Conservation (phyloP, 768 basidiomycete species). For the Dacryopinax primogenitus region DNA sequence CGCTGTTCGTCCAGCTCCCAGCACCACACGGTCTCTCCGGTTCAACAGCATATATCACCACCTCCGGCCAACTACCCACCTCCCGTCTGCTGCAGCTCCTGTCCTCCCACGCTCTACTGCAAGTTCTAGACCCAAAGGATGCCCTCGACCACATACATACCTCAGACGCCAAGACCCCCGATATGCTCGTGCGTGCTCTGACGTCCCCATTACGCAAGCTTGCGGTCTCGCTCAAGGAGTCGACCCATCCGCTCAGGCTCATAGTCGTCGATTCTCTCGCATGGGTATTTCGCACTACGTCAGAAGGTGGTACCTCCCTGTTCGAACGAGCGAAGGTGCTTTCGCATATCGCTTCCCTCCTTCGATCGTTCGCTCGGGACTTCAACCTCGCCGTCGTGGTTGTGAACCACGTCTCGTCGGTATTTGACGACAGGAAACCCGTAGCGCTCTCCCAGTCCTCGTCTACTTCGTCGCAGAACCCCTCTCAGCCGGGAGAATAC, state of each 20-base stretch:
- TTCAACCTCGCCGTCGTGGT: conserved; percentile 64
- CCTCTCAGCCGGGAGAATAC: conserved; percentile 19
- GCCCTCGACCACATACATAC: conserved; percentile 50
- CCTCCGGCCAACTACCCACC: conserved; percentile 57
- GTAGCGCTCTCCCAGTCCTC: conserved; percentile 16
- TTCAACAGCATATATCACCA: conserved; percentile 64
- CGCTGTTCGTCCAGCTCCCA: conserved; percentile 61
- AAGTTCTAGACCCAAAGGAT: conserved; percentile 28
- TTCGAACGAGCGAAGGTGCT: conserved; percentile 62
- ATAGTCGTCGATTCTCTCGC: conserved; percentile 80
- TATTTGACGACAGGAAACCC: conserved; percentile 35
- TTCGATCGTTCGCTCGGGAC: conserved; percentile 57
- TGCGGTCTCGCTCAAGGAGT: not conserved
- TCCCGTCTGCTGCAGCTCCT: conserved; percentile 53
- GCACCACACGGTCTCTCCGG: conserved; percentile 47
- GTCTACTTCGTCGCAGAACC: conserved; percentile 16
- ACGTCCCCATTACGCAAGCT: conserved; percentile 37
- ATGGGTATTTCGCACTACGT: conserved; percentile 58
- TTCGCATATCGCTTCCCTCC: conserved; percentile 47
- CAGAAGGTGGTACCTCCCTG: conserved; percentile 48
- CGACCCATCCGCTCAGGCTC: conserved; percentile 51
- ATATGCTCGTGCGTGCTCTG: conserved; percentile 42
- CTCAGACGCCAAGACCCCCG: conserved; percentile 39
- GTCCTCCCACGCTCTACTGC: conserved; percentile 38
- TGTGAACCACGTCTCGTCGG: conserved; percentile 80